A percentile compares a stretch with the other conserved stretches of the same genome.
Conservation (phyloP, 768 basidiomycete species). For the Pholiota molesta region DNA sequence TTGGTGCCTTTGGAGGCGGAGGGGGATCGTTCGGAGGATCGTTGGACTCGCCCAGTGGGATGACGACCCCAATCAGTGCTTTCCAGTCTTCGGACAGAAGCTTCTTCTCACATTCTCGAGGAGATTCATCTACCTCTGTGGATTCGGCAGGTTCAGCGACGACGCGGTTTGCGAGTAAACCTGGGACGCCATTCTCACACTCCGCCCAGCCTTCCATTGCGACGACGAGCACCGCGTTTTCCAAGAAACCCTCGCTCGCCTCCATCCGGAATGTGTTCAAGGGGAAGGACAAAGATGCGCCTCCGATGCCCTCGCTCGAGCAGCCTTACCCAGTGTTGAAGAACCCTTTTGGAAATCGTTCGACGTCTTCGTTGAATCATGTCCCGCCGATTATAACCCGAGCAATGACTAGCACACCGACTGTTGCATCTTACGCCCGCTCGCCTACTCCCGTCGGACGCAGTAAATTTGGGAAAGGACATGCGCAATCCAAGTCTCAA, state of each 20-base stretch:
- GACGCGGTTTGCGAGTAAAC: conserved; percentile 50
- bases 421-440: conserved; percentile 53
- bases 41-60: conserved; percentile 66
- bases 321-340: conserved; percentile 71
- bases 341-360: conserved; percentile 77
- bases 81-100: conserved; percentile 55
- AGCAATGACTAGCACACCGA: conserved; percentile 33
- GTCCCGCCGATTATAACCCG: conserved; percentile 39
- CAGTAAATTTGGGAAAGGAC: conserved; percentile 52
- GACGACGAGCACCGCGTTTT: conserved; percentile 58
- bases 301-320: conserved; percentile 77
- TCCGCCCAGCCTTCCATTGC: conserved; percentile 73
- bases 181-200: conserved; percentile 64
- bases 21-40: conserved; percentile 45
- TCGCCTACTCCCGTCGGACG: conserved; percentile 43
- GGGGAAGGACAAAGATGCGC: conserved; percentile 61
- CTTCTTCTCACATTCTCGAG: conserved; percentile 74
- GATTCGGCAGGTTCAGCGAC: conserved; percentile 70
- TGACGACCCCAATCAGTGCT: conserved; percentile 45
- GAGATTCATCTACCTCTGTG: conserved; percentile 79
- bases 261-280: conserved; percentile 90
- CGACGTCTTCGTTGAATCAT: conserved; percentile 73
- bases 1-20: conserved; percentile 41
- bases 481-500: conserved; percentile 68
- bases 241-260: conserved; percentile 84